phyloP scores from a whole-genome alignment of 176 grass and related monocot genomes.

The Canna indica region DNA sequence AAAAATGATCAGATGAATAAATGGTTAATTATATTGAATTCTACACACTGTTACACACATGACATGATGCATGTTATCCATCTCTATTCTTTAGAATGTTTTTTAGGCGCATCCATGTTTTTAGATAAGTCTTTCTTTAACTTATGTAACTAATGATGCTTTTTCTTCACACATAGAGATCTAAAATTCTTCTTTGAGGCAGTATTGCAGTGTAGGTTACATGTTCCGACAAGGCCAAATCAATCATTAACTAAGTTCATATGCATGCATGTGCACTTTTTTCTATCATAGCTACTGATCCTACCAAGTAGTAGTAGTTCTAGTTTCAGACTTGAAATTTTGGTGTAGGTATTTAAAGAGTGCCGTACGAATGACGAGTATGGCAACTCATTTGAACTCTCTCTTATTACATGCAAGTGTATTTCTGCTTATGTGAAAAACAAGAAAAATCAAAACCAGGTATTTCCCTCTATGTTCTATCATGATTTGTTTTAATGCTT shows the following conservation, averaged over 20 bases:
- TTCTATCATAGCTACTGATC: neutral
- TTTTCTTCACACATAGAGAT: no score
- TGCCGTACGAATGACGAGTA: conserved; percentile 51
- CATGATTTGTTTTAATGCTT: neutral
- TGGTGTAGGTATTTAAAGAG: conserved; percentile 74
- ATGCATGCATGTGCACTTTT: neutral
- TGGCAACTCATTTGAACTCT: conserved; percentile 64
- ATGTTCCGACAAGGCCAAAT: neutral
- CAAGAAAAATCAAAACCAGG: conserved; percentile 99
- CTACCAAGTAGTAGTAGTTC: neutral
- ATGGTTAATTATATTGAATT: neutral
- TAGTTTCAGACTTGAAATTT: neutral
- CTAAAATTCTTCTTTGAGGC: no score
- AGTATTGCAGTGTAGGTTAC: no score
- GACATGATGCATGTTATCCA: no score
- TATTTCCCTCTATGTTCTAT: conserved; percentile 5
- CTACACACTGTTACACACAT: neutral
- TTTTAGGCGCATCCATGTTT: no score
- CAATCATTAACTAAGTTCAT: neutral
- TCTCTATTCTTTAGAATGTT: no score
- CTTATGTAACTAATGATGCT: no score
- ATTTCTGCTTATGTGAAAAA: conserved; percentile 87
- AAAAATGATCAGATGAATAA: neutral
- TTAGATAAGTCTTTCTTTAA: no score
- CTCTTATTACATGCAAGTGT: conserved; percentile 75